Base-by-base conservation (phyloP, 192 early-diverging fungal species). In the Coemansia sp. region DNA sequence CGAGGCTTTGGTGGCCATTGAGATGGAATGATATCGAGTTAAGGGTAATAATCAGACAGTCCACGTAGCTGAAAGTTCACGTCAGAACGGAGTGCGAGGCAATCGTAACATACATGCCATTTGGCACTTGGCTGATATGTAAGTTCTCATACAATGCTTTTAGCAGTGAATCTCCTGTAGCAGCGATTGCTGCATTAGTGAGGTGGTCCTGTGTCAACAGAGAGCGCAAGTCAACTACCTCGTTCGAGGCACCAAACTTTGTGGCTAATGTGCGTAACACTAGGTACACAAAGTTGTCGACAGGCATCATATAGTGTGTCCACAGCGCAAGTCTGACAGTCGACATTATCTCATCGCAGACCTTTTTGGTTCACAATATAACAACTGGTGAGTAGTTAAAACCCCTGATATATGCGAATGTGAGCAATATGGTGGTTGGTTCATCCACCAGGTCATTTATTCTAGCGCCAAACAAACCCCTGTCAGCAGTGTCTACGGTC, bases 251-350 rank as follows among this genome's bases (percentile, higher is more conserved):
- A 24, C 62, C 59, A 4, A 71, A 76, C 24, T 75, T 80, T 5
- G 64, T 27, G 10, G 83, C 77, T 22, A 88, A 86, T 2, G 87
- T 83, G 17, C 83, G 76, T 3, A 94, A 94, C 12, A 93, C 88
- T 22, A 98, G 85, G 69, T 92, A 97, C 6, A 94, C 96, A 82
- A 98, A 97, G 1, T 95, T 94, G 40, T 89, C 84, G 9, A 91
- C 83, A 0, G 86, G 82, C 6, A 91, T 80, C 2, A 88, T 64
- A 48, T 90, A 87, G 19, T 89, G 75, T 3, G 86, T 74, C 8
- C 69, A 46, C 1, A 87, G 45, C 17, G 59, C 48, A 6, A 29
- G 45, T 9, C 72, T 69, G 64, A 72, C 68, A 9, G 83, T 73
- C 50, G 76, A 64, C 29, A 67, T 39, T 15, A 64, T 31, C 32